Evolutionary conservation across 768 basidiomycete genomes (phyloP).

Genomic region (Mycena vulgaris): DNA sequence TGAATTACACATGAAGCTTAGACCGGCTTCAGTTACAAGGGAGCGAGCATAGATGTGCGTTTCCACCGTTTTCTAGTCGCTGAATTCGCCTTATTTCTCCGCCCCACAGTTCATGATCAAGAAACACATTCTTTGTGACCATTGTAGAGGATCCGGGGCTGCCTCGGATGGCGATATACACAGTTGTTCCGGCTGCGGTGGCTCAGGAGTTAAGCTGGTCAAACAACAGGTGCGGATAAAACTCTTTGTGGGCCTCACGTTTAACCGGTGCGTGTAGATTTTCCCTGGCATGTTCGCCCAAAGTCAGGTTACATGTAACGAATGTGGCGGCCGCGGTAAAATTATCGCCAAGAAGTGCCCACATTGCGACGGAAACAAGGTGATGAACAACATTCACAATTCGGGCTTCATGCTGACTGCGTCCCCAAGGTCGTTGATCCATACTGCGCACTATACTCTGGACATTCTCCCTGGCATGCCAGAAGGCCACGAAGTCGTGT

Average conservation of each 20-base stretch:
- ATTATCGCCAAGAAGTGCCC: slow-evolving; percentile 85
- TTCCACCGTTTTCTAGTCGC: slow-evolving; percentile 38
- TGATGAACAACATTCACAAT: not conserved
- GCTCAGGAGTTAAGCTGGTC: slow-evolving; percentile 86
- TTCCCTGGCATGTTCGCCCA: slow-evolving; percentile 98
- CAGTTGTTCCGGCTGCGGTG: slow-evolving; percentile 87
- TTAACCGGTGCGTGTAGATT: slow-evolving; percentile 57
- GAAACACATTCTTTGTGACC: slow-evolving; percentile 94
- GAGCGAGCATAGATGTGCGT: slow-evolving; percentile 85
- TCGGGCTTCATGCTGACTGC: not conserved
- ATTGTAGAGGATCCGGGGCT: slow-evolving; percentile 96
- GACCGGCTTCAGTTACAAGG: slow-evolving; percentile 74
- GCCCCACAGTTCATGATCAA: slow-evolving; percentile 86
- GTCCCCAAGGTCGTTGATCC: slow-evolving; percentile 72
- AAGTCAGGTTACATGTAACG: slow-evolving; percentile 85
- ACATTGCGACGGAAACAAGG: slow-evolving; percentile 85
- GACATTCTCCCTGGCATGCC: slow-evolving; percentile 92
- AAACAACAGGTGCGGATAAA: slow-evolving; percentile 77
- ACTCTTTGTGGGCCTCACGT: not conserved
- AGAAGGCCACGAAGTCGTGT: slow-evolving; percentile 93
- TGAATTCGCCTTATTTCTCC: not conserved
- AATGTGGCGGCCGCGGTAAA: slow-evolving; percentile 89
- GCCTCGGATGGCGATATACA: slow-evolving; percentile 91
- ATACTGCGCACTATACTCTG: slow-evolving; percentile 85
- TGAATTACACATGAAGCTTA: not conserved